Conservation (phyloP, 2,329 filamentous ascomycete species). For the Aureobasidium leucospermi region DNA sequence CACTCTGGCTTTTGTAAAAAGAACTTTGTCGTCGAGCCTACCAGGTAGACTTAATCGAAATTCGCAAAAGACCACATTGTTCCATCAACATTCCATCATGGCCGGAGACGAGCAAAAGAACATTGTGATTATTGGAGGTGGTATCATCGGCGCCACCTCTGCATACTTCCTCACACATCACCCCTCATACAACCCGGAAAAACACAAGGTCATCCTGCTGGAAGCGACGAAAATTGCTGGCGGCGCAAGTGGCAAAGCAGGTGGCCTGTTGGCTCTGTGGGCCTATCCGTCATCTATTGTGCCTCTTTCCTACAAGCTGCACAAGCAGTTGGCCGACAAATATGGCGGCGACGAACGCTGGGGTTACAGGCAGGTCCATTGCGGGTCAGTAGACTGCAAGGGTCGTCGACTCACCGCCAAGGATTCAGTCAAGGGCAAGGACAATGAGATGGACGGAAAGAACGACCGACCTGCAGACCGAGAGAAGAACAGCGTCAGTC, state of each 20-base stretch:
- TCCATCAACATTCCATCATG: constrained; percentile 21
- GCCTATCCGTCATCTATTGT: constrained; percentile 82
- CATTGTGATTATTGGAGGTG: constrained; percentile 55
- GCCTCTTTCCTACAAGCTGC: constrained; percentile 75
- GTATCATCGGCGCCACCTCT: constrained; percentile 85
- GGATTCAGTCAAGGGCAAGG: constrained; percentile 22
- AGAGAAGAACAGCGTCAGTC: constrained; percentile 38
- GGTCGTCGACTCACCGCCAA: constrained; percentile 20
- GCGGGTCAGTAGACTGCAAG: constrained; percentile 55
- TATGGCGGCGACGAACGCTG: constrained; percentile 71
- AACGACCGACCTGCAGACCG: constrained; percentile 21
- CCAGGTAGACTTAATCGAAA: not conserved
- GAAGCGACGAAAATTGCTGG: constrained; percentile 80
- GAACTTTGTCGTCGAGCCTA: not conserved
- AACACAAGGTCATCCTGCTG: constrained; percentile 74
- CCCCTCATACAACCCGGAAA: constrained; percentile 64
- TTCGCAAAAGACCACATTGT: not conserved
- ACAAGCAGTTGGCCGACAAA: constrained; percentile 75
- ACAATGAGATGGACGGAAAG: constrained; percentile 25
- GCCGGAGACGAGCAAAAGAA: constrained; percentile 23
- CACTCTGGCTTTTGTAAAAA: constrained; percentile 7
- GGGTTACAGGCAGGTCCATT: constrained; percentile 77
- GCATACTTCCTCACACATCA: constrained; percentile 89
- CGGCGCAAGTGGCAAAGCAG: constrained; percentile 92
- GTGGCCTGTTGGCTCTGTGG: constrained; percentile 83